phyloP scores from a whole-genome alignment of 208 protist genomes.

The Lotmaria passim region DNA sequence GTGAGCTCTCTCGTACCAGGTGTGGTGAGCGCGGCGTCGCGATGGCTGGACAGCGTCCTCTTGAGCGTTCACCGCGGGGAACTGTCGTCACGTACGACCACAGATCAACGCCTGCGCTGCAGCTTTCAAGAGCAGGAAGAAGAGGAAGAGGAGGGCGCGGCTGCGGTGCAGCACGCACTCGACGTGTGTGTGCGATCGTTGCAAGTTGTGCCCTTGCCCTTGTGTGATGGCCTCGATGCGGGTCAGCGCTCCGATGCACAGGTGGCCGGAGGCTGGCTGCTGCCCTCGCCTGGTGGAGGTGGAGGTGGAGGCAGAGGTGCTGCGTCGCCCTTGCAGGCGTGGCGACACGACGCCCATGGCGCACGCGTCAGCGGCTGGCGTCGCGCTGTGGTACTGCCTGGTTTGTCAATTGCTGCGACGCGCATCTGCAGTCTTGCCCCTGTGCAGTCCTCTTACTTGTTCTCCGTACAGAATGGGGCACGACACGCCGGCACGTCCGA shows the following conservation, averaged over 20 bases:
- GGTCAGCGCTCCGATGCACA: slow-evolving; percentile 5
- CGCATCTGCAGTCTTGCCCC: slow-evolving; percentile 28
- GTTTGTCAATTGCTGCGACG: slow-evolving; percentile 48
- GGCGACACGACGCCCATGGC: not conserved
- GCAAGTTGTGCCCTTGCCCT: slow-evolving; percentile 29
- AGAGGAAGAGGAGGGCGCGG: not conserved
- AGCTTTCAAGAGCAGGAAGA: not conserved
- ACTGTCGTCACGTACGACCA: not conserved
- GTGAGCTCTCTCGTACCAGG: slow-evolving; percentile 1
- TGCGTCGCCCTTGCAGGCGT: slow-evolving; percentile 15
- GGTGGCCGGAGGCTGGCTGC: slow-evolving; percentile 26
- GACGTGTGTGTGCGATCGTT: slow-evolving; percentile 17
- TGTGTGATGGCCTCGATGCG: slow-evolving; percentile 29
- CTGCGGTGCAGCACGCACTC: slow-evolving; percentile 19
- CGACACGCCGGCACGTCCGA: not conserved
- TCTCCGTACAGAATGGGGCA: not conserved
- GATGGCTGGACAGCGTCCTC: slow-evolving; percentile 16
- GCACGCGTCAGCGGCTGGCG: slow-evolving; percentile 4
- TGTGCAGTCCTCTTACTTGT: not conserved
- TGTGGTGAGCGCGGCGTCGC: slow-evolving; percentile 13
- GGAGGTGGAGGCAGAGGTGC: too few relatives aligned
- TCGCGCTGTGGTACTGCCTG: slow-evolving; percentile 39
- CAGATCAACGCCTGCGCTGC: not conserved
- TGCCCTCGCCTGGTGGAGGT: slow-evolving; percentile 4
- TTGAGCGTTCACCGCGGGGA: not conserved